A percentile compares a stretch with the other conserved stretches of the same genome.
Conservation (phyloP, 2,329 filamentous ascomycete genomes). For the Talaromyces sp. region DNA sequence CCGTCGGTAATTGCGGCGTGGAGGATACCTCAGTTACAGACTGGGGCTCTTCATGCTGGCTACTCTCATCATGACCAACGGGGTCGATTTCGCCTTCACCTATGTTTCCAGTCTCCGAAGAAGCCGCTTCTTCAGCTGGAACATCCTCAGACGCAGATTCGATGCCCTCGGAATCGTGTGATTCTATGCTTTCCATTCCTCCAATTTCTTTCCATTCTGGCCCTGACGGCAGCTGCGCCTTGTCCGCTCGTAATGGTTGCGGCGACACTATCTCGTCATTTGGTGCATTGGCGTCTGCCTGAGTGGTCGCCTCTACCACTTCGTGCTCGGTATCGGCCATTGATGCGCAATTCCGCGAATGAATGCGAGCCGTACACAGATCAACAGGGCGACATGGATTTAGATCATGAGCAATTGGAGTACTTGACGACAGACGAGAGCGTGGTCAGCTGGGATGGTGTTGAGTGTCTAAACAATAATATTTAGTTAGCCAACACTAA, state of each 20-base stretch:
- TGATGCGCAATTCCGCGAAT: constrained; percentile 36
- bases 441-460: neutral
- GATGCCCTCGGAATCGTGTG: constrained; percentile 20
- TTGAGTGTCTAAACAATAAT: constrained; percentile 1
- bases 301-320: constrained; percentile 27
- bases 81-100: constrained; percentile 9
- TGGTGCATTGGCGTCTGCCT: constrained; percentile 29
- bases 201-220: constrained; percentile 30
- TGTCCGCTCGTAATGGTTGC: constrained; percentile 29
- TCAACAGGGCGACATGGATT: constrained; percentile 27
- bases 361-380: constrained; percentile 24
- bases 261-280: constrained; percentile 26
- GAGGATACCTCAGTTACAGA: constrained; percentile 11
- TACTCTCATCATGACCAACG: neutral
- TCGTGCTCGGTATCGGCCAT: constrained; percentile 42
- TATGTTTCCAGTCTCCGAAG: constrained; percentile 15
- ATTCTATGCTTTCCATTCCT: constrained; percentile 21
- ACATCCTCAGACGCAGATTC: constrained; percentile 22
- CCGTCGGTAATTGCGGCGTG: constrained; percentile 20
- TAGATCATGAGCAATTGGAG: neutral
- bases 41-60: neutral
- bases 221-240: constrained; percentile 29
- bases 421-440: neutral
- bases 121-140: constrained; percentile 21
- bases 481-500: neutral